phyloP scores from a whole-genome alignment of 192 early-diverging fungal genomes.

The Lobosporangium transversale region DNA sequence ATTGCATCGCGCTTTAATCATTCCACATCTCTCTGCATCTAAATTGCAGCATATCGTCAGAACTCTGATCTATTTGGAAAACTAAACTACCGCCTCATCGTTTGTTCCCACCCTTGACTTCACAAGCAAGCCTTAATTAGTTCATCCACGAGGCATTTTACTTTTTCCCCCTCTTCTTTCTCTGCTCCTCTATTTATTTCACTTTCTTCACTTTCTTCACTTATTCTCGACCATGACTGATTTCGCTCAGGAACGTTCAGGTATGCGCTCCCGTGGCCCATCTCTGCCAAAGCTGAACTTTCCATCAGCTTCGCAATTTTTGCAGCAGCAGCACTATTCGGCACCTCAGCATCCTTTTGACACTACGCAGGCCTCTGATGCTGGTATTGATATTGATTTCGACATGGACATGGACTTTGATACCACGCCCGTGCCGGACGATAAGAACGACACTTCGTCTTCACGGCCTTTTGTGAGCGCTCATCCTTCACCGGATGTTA shows the following conservation, averaged over 20 bases:
- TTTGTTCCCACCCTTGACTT: too few relatives aligned
- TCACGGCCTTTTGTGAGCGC: slow-evolving; percentile 36
- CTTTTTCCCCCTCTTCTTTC: neutral
- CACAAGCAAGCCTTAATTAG: too few relatives aligned
- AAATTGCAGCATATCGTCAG: too few relatives aligned
- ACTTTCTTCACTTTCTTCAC: neutral
- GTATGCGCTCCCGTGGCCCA: slow-evolving; percentile 27
- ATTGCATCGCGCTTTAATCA: too few relatives aligned
- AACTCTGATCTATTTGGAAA: too few relatives aligned
- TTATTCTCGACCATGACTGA: slow-evolving; percentile 18
- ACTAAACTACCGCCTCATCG: too few relatives aligned
- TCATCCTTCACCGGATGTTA: slow-evolving; percentile 39
- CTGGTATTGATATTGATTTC: slow-evolving; percentile 12
- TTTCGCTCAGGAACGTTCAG: slow-evolving; percentile 21
- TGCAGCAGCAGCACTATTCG: slow-evolving; percentile 17
- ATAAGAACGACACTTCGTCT: neutral
- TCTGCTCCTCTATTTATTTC: neutral
- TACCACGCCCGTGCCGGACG: neutral
- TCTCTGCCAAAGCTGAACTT: slow-evolving; percentile 37
- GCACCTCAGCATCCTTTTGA: slow-evolving; percentile 22
- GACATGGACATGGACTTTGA: slow-evolving; percentile 37
- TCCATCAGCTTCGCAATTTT: slow-evolving; percentile 21
- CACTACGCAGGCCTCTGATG: neutral
- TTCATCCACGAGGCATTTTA: too few relatives aligned
- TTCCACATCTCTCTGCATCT: too few relatives aligned